These are phyloP conservation scores for Vishniacozyma victoriae DNA, from an alignment of 768 basidiomycete species.

Conservation along the genomic window DNA sequence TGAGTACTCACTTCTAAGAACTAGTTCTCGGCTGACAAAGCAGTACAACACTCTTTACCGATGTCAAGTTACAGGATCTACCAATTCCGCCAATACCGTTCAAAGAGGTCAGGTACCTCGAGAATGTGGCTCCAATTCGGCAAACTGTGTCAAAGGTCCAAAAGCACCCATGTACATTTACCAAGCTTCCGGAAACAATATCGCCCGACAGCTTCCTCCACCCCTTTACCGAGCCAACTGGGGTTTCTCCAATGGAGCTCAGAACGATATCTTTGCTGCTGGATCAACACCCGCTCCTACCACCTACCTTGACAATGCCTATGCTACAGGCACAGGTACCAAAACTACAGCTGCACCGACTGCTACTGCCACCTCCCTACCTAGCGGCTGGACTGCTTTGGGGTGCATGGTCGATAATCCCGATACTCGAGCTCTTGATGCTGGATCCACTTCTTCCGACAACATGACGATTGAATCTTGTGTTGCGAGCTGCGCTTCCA, in stretches of 20 bases:
- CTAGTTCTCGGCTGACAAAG: not conserved
- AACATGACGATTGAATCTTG: constrained; percentile 20
- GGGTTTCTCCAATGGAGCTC: constrained; percentile 66
- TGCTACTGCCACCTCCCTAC: constrained; percentile 6
- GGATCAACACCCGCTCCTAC: constrained; percentile 1
- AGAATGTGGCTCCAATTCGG: constrained; percentile 12
- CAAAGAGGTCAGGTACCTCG: constrained; percentile 12
- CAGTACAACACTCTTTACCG: constrained; percentile 31
- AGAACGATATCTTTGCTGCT: constrained; percentile 60
- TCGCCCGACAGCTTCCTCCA: constrained; percentile 9
- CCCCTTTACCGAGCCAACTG: constrained; percentile 60
- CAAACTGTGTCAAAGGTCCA: constrained; percentile 18
- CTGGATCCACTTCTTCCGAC: constrained; percentile 11
- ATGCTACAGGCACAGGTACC: not conserved
- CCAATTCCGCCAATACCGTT: constrained; percentile 9
- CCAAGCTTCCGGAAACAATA: constrained; percentile 24
- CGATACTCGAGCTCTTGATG: constrained; percentile 20
- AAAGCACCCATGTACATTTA: constrained; percentile 24
- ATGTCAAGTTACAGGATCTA: constrained; percentile 28
- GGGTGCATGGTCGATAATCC: constrained; percentile 10
- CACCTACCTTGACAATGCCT: not conserved
- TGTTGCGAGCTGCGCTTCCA: constrained; percentile 11
- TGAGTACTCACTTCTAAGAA: too few species aligned
- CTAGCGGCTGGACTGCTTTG: constrained; percentile 7
- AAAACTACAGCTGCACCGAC: not conserved